Conservation (phyloP, 2,329 filamentous ascomycete species). For the Cladosporium velox region DNA sequence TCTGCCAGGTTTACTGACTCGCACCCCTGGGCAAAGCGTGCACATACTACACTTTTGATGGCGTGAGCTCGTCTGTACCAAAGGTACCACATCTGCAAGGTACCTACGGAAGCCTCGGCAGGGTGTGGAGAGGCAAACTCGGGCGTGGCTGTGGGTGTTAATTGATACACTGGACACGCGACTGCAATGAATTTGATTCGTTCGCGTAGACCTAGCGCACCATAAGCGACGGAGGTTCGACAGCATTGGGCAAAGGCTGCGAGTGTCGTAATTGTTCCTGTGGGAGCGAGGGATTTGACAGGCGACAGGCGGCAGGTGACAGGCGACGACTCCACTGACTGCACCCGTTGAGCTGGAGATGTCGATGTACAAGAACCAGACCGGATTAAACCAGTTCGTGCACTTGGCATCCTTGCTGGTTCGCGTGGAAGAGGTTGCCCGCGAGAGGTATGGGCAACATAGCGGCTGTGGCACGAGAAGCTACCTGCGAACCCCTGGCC, state of each 20-base stretch:
- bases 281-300: not conserved
- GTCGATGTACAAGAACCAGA: not conserved
- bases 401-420: not conserved
- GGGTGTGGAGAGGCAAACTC: not conserved
- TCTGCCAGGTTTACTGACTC: not conserved
- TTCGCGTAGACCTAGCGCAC: not conserved
- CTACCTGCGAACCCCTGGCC: not conserved
- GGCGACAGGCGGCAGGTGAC: not conserved
- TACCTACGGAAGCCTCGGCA: not conserved
- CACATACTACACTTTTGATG: not conserved
- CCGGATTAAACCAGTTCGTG: not conserved
- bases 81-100: not conserved
- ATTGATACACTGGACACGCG: not conserved
- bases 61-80: not conserved
- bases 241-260: not conserved
- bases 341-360: not conserved
- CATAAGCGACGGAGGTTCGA: not conserved
- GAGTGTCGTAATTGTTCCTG: not conserved
- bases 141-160: not conserved
- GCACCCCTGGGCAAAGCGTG: not conserved
- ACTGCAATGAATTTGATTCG: not conserved
- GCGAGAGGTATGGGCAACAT: not conserved
- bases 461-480: not conserved
- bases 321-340: not conserved
- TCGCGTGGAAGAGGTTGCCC: not conserved